Base-by-base conservation (phyloP, 768 basidiomycete genomes). In the Pulveroboletus frians region DNA sequence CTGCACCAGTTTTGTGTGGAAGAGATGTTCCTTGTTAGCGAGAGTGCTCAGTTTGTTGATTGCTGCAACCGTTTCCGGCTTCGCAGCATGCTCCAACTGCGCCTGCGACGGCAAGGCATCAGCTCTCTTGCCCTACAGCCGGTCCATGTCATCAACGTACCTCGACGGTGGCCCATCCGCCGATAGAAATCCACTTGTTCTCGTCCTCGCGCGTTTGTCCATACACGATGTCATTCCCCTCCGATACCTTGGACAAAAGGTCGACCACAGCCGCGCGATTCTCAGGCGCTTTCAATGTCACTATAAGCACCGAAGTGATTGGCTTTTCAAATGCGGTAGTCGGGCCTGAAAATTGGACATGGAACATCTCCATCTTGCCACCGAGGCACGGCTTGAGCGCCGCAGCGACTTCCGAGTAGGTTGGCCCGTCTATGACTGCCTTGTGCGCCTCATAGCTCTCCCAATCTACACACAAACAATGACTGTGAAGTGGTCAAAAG, bases 81-180 rank as follows among this genome's bases (percentile, higher is more conserved):
- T 46, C 15, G 41, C 39, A 5, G 13, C 31, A 10, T 31, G 13
- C 9, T 64, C 49, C 43, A 3, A 5, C 4, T 65, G 54, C 26
- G 45, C 60, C 65, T 65, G 43, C 17, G 10, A 32, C 15, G 3
- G 34, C n/a, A 7, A 27, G 27, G 35, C 6, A 17, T 55, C 7
- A 54, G 5, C 36, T 10, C 15, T 23, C 50, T 15, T 26, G n/a
- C 3, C 1, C 11, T 13, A 32, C 21, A n/a, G 21, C 15, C 30
- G 8, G 9, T 27, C 39, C 26, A 7, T 4, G 10, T 32, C 9
- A 7, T 27, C 14, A 13, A 46, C 63, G 10, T 34, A 65, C 66
- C 64, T 67, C 58, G 3, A 63, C 47, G 3, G 51, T 38, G 5
- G 27, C 9, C 66, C 63, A 65, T 9, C 66, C 63, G 2, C 43